Evolutionary conservation across 140 eudicot genomes (phyloP).

Genomic region (Ambrosia hybrid): DNA sequence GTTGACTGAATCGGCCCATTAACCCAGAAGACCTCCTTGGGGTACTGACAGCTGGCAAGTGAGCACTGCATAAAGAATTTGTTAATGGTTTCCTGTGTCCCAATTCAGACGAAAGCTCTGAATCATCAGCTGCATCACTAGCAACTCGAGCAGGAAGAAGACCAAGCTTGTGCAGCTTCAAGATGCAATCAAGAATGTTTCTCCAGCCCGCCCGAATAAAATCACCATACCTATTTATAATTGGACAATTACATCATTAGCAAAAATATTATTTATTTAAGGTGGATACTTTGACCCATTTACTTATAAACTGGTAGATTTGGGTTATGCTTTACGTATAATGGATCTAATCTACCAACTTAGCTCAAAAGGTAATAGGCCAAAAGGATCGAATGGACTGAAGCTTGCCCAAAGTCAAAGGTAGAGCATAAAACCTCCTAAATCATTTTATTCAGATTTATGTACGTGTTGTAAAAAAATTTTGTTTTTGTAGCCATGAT

Average conservation of each 20-base stretch:
- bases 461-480: neutral
- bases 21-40: conserved; percentile 89
- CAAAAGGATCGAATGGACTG: neutral
- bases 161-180: conserved; percentile 92
- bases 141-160: conserved; percentile 98
- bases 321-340: neutral
- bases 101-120: conserved; percentile 71
- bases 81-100: conserved; percentile 71
- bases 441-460: conserved; percentile 6
- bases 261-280: neutral
- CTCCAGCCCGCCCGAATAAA: conserved; percentile 95
- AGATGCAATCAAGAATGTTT: conserved; percentile 79
- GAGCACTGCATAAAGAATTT: conserved; percentile 65
- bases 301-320: neutral
- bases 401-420: conserved; percentile 1
- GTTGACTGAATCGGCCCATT: conserved; percentile 97
- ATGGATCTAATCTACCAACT: neutral
- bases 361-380: neutral
- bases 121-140: conserved; percentile 97
- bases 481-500: neutral
- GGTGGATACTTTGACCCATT: neutral
- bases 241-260: conserved; percentile 17
- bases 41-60: conserved; percentile 68
- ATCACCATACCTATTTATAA: conserved; percentile 58
- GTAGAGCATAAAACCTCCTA: conserved; percentile 8